These are phyloP conservation scores for Jatropha curcas DNA, from an alignment of 345 rosid genomes.

Conservation along the genomic window DNA sequence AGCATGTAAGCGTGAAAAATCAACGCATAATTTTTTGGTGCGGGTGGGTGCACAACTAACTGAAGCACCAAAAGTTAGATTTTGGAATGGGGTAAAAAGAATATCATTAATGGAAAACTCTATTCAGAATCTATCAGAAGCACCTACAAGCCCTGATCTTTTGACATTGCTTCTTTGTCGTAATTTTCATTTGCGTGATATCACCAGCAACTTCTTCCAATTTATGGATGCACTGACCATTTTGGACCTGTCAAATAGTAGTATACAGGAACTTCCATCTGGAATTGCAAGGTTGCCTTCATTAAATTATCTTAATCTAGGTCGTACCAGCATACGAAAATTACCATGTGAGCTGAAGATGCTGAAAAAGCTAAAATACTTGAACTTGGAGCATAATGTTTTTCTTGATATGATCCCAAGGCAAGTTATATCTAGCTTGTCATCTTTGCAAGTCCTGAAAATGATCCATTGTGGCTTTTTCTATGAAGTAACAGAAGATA, in stretches of 20 bases:
- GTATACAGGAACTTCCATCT: conserved; percentile 12
- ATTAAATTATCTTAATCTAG: conserved; percentile 21
- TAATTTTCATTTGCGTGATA: neutral
- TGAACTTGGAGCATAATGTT: conserved; percentile 10
- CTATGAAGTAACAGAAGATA: conserved; percentile 1
- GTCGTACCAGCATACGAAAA: conserved; percentile 1
- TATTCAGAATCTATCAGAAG: neutral
- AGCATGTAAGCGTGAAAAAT: neutral
- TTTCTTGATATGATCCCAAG: neutral
- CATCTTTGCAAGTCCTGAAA: conserved; percentile 11
- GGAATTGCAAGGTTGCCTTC: conserved; percentile 18
- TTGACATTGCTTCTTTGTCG: neutral
- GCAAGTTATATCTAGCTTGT: conserved; percentile 3
- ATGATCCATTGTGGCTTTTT: neutral
- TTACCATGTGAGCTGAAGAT: conserved; percentile 27
- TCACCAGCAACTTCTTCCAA: conserved; percentile 16
- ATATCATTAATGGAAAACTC: neutral
- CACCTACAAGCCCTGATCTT: neutral
- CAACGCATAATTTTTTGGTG: neutral
- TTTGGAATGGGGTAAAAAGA: neutral
- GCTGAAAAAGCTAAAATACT: conserved; percentile 14
- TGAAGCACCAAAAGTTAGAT: neutral
- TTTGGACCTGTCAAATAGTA: conserved; percentile 20
- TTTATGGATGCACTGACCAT: conserved; percentile 26
- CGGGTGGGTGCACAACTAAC: neutral